Base-by-base conservation (phyloP, 768 basidiomycete genomes). In the Mycena sanguinolenta region DNA sequence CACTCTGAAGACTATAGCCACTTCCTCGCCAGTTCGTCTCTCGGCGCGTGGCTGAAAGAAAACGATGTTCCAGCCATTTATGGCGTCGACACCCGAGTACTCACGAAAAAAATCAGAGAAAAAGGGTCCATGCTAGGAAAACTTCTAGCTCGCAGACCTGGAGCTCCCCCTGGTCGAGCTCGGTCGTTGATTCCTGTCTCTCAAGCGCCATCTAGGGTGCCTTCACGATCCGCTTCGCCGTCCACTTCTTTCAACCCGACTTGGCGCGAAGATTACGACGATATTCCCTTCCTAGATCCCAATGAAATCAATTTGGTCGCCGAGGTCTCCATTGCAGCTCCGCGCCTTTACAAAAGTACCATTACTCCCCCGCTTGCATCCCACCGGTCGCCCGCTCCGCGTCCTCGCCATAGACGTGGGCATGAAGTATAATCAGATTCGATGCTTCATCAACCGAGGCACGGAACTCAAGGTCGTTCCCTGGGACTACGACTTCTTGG, bases 391-490 rank as follows among this genome's bases (percentile, higher is more conserved):
- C 58, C 82, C 89, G 0, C 78, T 99, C 34, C 93, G 98, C 69
- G 89, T 99, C 32, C 77, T 99, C 19, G 96, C 95, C 7, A 83
- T 99, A 67, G 98, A 99, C 79, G 97, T 99, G 59, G 98, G 98
- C n/a, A 99, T 99, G 95, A 99, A 99, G 82, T 98, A 94, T 85
- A 99, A 99, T 82, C 98, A 99, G 82, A 96, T 99, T 75, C 89
- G 98, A 38, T 99, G 98, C 85, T 98, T 99, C 83, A 90, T 89
- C 50, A 86, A 90, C 42, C 92, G 98, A 38, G 98, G 98, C 58
- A 90, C 98, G 39, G 95, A 99, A 80, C 86, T 99, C 78, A 98
- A 99, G 82, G 95, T 98, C 61, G 94, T 99, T 10, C 97, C 98
- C 30, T 99, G 97, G 97, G 87, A 99, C 79, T 95, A 97, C 79